Percentiles rank a stretch among this genome's conserved stretches.
Conservation (phyloP, 345 rosid species). For the Kernera saxatilis region DNA sequence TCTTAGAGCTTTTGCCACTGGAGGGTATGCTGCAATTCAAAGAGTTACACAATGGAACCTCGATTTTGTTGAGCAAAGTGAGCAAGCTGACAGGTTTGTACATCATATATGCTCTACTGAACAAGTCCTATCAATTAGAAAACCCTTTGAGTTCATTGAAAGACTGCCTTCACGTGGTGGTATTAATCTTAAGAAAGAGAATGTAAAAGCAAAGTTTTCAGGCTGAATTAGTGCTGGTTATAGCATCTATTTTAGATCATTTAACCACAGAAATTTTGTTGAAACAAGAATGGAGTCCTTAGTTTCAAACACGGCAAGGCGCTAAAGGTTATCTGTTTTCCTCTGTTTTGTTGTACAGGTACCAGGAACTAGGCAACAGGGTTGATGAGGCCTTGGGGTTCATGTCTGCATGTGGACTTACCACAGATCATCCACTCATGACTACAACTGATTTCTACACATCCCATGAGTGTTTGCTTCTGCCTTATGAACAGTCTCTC, state of each 20-base stretch:
- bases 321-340: background rate
- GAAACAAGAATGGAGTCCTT: background rate
- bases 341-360: slow-evolving; percentile 29
- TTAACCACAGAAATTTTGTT: background rate
- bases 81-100: slow-evolving; percentile 64
- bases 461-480: slow-evolving; percentile 57
- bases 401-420: slow-evolving; percentile 61
- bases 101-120: background rate
- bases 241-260: background rate
- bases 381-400: slow-evolving; percentile 68
- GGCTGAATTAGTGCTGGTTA: background rate
- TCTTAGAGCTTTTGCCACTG: slow-evolving; percentile 64
- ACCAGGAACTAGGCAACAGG: slow-evolving; percentile 46
- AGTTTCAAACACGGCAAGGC: background rate
- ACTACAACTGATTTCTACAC: slow-evolving; percentile 65
- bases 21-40: slow-evolving; percentile 65
- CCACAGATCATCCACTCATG: slow-evolving; percentile 53
- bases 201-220: background rate
- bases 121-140: background rate
- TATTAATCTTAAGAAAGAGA: background rate
- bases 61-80: slow-evolving; percentile 52
- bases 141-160: background rate
- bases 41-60: slow-evolving; percentile 65
- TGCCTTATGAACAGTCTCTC: slow-evolving; percentile 59
- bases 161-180: background rate